A percentile compares a stretch with the other conserved stretches of the same genome.
Conservation (phyloP, 345 rosid genomes). For the Boechera divaricarpa region DNA sequence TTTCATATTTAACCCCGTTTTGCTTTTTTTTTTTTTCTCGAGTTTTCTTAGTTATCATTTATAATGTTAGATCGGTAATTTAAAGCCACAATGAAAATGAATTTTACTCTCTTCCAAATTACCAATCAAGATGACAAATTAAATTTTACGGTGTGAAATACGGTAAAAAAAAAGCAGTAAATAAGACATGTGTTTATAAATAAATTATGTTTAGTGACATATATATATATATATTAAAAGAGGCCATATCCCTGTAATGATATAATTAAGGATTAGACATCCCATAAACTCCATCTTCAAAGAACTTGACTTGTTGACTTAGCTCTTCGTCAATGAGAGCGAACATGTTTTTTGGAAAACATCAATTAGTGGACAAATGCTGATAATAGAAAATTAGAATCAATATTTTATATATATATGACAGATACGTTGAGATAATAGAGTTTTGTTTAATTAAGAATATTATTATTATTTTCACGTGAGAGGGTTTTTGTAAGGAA, state of each 20-base stretch:
- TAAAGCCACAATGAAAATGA: background rate
- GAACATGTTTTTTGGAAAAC: background rate
- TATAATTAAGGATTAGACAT: constrained; percentile 6
- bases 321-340: constrained; percentile 21
- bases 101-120: background rate
- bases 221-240: background rate
- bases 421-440: constrained; percentile 23
- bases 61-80: background rate
- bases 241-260: background rate
- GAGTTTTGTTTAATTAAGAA: background rate
- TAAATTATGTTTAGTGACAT: background rate
- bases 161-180: background rate
- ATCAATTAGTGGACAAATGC: constrained; percentile 22
- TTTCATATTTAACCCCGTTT: background rate
- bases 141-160: background rate
- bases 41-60: background rate
- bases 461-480: constrained; percentile 14
- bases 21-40: background rate
- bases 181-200: background rate
- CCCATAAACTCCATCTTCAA: background rate
- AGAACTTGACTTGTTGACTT: constrained; percentile 37
- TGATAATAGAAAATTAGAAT: background rate
- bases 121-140: background rate
- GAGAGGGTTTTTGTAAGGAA: background rate
- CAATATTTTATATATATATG: background rate